Percentiles rank a stretch among this genome's conserved stretches.
These are phyloP conservation scores for Hypomyces perniciosus DNA, from an alignment of 2,329 filamentous ascomycete species.

Conservation along the genomic window DNA sequence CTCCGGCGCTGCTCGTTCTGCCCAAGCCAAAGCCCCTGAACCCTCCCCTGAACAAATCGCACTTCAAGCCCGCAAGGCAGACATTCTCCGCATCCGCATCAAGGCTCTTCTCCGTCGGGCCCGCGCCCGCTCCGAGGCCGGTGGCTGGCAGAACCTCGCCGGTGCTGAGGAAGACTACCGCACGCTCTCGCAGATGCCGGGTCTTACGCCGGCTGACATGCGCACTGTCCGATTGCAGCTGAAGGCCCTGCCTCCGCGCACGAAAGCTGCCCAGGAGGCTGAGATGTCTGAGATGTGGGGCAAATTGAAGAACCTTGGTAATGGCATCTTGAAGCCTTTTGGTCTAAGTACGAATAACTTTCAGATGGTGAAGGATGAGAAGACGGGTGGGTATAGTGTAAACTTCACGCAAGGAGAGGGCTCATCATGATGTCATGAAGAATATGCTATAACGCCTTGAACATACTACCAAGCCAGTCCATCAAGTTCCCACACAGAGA, in stretches of 20 bases:
- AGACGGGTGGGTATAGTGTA: conserved; percentile 88
- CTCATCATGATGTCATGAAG: conserved; percentile 8
- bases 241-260: conserved; percentile 55
- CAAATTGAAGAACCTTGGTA: conserved; percentile 87
- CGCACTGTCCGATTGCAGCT: conserved; percentile 64
- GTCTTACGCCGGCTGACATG: conserved; percentile 58
- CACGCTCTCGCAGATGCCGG: conserved; percentile 48
- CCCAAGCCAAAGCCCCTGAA: conserved; percentile 25
- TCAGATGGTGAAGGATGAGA: conserved; percentile 85
- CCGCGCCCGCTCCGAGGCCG: conserved; percentile 62
- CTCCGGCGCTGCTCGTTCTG: conserved; percentile 48
- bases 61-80: conserved; percentile 34
- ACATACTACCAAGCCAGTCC: neutral
- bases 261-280: conserved; percentile 73
- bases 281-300: conserved; percentile 98
- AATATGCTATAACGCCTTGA: neutral
- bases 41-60: conserved; percentile 11
- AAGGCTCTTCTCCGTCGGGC: conserved; percentile 80
- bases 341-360: conserved; percentile 93
- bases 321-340: conserved; percentile 88
- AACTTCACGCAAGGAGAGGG: conserved; percentile 57
- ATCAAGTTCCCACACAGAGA: too few species aligned
- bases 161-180: conserved; percentile 79
- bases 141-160: conserved; percentile 74
- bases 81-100: conserved; percentile 69